Conservation (phyloP, 2,329 filamentous ascomycete genomes). For the Alternaria gansuensis region DNA sequence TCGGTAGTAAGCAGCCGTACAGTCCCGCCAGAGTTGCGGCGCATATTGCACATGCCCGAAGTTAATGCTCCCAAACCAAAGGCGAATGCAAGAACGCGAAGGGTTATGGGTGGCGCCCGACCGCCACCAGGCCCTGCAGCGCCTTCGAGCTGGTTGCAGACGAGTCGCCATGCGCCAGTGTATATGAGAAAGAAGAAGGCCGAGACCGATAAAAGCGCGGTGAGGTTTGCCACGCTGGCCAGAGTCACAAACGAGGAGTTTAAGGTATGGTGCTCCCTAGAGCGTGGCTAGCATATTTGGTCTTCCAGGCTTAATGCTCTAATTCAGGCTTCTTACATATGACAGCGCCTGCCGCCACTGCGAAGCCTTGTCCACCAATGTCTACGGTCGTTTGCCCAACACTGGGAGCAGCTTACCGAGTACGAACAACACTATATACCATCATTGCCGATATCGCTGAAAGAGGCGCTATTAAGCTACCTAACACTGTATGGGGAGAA, state of each 20-base stretch:
- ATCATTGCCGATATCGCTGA: conserved; percentile 61
- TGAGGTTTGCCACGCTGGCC: conserved; percentile 39
- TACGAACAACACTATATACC: conserved; percentile 66
- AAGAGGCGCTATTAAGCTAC: conserved; percentile 65
- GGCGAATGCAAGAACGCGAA: conserved; percentile 46
- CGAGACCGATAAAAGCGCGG: conserved; percentile 13
- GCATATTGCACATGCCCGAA: conserved; percentile 57
- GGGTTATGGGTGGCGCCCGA: conserved; percentile 40
- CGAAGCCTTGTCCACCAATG: conserved; percentile 60
- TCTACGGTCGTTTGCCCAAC: conserved; percentile 63
- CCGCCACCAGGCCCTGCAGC: conserved; percentile 56
- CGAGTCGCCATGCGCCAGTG: conserved; percentile 43
- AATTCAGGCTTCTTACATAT: conserved; percentile 36
- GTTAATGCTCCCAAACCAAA: conserved; percentile 58
- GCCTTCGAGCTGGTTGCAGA: conserved; percentile 57
- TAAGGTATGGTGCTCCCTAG: conserved; percentile 31
- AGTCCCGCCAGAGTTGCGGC: conserved; percentile 57
- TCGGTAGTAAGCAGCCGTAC: conserved; percentile 55
- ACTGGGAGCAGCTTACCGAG: conserved; percentile 66
- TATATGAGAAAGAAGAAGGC: conserved; percentile 30
- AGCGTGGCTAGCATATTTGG: not conserved
- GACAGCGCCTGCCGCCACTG: conserved; percentile 43
- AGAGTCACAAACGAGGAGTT: conserved; percentile 36
- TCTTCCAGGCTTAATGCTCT: conserved; percentile 23
- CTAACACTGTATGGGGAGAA: conserved; percentile 60